Conservation (phyloP, 352 stramenopile species). For the Pilasporangium apinafurcum region DNA sequence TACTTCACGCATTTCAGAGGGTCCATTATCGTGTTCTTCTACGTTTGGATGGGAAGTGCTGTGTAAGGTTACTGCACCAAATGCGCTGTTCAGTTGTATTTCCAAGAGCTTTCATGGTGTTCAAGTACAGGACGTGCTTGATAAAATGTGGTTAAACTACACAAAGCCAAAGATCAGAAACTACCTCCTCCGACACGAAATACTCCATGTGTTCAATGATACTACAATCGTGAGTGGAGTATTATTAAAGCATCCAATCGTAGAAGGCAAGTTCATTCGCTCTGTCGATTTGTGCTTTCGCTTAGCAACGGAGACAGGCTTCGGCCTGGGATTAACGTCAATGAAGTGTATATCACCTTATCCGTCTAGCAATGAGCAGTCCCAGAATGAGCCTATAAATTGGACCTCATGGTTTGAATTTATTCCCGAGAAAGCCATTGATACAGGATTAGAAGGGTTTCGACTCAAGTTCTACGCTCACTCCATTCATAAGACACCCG, state of each 20-base stretch:
- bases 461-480: constrained; percentile 59
- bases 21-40: constrained; percentile 31
- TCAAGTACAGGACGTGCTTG: constrained; percentile 33
- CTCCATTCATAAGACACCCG: constrained; percentile 51
- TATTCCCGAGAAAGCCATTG: constrained; percentile 14
- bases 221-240: constrained; percentile 33
- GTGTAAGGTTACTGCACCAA: constrained; percentile 24
- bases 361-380: constrained; percentile 28
- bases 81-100: constrained; percentile 46
- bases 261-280: constrained; percentile 40
- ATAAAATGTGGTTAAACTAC: constrained; percentile 25
- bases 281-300: constrained; percentile 39
- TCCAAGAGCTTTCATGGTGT: constrained; percentile 36
- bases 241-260: constrained; percentile 40
- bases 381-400: constrained; percentile 42
- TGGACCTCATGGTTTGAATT: constrained; percentile 57
- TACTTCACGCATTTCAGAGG: neutral
- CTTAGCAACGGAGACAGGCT: constrained; percentile 41
- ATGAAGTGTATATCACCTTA: constrained; percentile 42
- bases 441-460: constrained; percentile 24
- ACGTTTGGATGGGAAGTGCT: constrained; percentile 53
- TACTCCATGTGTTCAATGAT: constrained; percentile 43
- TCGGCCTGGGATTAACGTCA: constrained; percentile 47
- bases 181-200: constrained; percentile 28
- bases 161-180: constrained; percentile 15